Conservation (phyloP, 495 filamentous ascomycete genomes). For the Daldinia grandis region DNA sequence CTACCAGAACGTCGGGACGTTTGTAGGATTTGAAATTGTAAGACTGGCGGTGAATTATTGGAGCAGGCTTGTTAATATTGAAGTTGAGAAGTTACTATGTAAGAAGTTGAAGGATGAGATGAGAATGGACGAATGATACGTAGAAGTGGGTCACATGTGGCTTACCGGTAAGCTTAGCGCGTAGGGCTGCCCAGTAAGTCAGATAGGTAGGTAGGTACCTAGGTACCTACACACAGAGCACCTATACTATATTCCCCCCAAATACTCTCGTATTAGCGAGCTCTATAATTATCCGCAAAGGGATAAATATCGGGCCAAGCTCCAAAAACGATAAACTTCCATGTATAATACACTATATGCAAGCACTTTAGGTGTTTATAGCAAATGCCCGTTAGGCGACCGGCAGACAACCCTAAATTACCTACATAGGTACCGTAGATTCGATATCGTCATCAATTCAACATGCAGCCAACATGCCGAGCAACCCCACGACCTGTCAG, state of each 20-base stretch:
- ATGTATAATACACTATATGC: slow-evolving; percentile 21
- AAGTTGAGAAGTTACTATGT: slow-evolving; percentile 9
- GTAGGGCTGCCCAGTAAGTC: not conserved
- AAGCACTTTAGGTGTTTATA: slow-evolving; percentile 25
- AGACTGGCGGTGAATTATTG: slow-evolving; percentile 32
- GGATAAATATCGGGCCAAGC: slow-evolving; percentile 11
- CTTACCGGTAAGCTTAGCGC: slow-evolving; percentile 22
- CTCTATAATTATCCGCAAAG: slow-evolving; percentile 6
- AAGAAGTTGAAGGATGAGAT: slow-evolving; percentile 13
- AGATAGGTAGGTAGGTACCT: no score
- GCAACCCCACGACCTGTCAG: slow-evolving; percentile 32
- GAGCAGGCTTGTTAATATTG: slow-evolving; percentile 14
- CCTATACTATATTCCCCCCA: not conserved
- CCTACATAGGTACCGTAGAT: no score
- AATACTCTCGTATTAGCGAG: slow-evolving; percentile 4
- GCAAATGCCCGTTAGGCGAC: slow-evolving; percentile 24
- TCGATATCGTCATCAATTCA: slow-evolving; percentile 16
- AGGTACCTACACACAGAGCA: no score
- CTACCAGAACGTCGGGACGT: slow-evolving; percentile 17
- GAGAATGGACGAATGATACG: slow-evolving; percentile 19
- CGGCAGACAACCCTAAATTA: slow-evolving; percentile 29
- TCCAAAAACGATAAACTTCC: slow-evolving; percentile 1
- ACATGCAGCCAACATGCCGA: slow-evolving; percentile 20
- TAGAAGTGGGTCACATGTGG: not conserved
- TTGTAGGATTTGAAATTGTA: slow-evolving; percentile 27